Evolutionary conservation across 352 stramenopile genomes (phyloP).

Genomic region (Globisporangium lucens): DNA sequence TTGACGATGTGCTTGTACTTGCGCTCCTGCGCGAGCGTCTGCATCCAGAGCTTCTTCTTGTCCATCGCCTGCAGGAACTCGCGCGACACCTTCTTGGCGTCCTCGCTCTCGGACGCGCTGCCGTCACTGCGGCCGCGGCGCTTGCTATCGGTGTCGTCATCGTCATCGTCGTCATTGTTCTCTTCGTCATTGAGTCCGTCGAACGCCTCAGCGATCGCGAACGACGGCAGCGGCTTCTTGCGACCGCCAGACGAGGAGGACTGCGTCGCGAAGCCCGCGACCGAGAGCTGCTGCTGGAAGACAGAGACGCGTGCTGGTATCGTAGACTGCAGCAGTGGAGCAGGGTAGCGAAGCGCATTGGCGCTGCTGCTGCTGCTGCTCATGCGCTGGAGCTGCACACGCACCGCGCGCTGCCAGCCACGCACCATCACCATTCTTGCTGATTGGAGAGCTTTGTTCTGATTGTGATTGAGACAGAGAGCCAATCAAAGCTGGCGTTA

Average conservation of each 20-base stretch:
- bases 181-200: constrained; percentile 47
- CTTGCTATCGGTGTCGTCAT: neutral
- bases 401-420: constrained; percentile 3
- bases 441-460: neutral
- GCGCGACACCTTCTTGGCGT: constrained; percentile 28
- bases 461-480: neutral
- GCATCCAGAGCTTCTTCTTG: constrained; percentile 66
- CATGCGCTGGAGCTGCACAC: constrained; percentile 3
- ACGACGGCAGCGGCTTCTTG: constrained; percentile 27
- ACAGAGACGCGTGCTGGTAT: neutral
- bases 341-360: neutral
- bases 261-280: constrained; percentile 1
- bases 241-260: neutral
- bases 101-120: constrained; percentile 21
- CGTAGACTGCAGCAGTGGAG: neutral
- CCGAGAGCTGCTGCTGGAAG: neutral
- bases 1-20: constrained; percentile 41
- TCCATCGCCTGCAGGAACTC: constrained; percentile 56
- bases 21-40: constrained; percentile 34
- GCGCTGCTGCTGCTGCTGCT: neutral
- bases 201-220: constrained; percentile 55
- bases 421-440: neutral
- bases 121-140: neutral
- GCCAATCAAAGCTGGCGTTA: neutral
- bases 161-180: constrained; percentile 11